These are phyloP conservation scores for Nidularia pulvinata DNA, from an alignment of 768 basidiomycete species.

Conservation along the genomic window DNA sequence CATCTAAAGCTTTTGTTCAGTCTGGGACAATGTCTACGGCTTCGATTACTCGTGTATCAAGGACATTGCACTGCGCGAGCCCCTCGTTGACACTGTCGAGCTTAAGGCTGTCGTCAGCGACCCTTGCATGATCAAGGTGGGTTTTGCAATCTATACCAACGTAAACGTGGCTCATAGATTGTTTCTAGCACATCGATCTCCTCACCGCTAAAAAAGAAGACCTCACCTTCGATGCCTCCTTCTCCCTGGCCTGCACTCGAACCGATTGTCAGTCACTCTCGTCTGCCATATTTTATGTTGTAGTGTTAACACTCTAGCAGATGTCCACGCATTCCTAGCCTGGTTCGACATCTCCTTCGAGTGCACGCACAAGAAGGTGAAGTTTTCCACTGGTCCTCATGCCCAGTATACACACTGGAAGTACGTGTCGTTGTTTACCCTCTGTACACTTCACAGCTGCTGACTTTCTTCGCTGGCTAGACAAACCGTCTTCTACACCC, in stretches of 20 bases:
- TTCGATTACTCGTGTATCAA: conserved; percentile 99
- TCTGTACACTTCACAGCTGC: background rate
- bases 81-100: conserved; percentile 98
- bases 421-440: conserved; percentile 43
- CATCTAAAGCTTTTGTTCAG: conserved; percentile 36
- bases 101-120: conserved; percentile 93
- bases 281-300: conserved; percentile 1
- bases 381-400: conserved; percentile 97
- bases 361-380: conserved; percentile 93
- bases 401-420: conserved; percentile 97
- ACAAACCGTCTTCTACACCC: conserved; percentile 99
- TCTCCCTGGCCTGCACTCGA: conserved; percentile 79
- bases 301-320: conserved; percentile 33
- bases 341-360: conserved; percentile 99
- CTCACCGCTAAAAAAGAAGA: conserved; percentile 95
- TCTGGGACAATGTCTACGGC: conserved; percentile 99
- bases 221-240: conserved; percentile 81
- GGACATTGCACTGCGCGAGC: conserved; percentile 95
- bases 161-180: conserved; percentile 1
- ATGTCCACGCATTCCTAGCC: conserved; percentile 96
- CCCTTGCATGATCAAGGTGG: conserved; percentile 86
- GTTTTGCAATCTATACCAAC: conserved; percentile 6
- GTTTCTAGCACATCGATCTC: conserved; percentile 79
- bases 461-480: conserved; percentile 28
- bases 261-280: conserved; percentile 75